phyloP scores from a whole-genome alignment of 2,329 filamentous ascomycete species.

The Colletotrichum cereale region DNA sequence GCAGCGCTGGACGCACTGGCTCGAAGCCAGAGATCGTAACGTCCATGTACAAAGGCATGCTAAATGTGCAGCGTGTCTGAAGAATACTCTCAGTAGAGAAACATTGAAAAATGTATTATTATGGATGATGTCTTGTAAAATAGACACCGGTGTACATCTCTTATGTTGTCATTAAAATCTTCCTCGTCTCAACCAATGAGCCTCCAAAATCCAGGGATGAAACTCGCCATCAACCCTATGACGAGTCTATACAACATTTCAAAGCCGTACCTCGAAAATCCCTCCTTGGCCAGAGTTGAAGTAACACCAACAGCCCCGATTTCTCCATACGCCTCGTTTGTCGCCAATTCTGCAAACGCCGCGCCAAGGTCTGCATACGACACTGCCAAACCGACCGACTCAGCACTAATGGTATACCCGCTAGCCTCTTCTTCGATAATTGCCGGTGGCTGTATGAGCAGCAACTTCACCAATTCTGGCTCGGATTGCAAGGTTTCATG shows the following conservation, averaged over 20 bases:
- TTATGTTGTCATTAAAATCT: too few relatives aligned
- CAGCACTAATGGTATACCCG: slow-evolving; percentile 18
- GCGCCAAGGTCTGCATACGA: slow-evolving; percentile 30
- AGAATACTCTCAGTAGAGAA: background rate
- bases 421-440: slow-evolving; percentile 30
- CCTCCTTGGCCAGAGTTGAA: slow-evolving; percentile 2
- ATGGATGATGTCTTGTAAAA: background rate
- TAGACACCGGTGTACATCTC: background rate
- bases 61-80: slow-evolving; percentile 23
- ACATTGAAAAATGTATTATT: background rate
- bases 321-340: slow-evolving; percentile 4
- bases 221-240: slow-evolving; percentile 29
- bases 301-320: slow-evolving; percentile 12
- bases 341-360: slow-evolving; percentile 29
- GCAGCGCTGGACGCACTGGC: slow-evolving; percentile 14
- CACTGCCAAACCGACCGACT: slow-evolving; percentile 1
- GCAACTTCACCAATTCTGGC: slow-evolving; percentile 4
- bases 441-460: slow-evolving; percentile 29
- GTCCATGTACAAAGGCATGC: slow-evolving; percentile 13
- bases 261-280: slow-evolving; percentile 16
- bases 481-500: slow-evolving; percentile 12
- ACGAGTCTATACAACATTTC: slow-evolving; percentile 12
- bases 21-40: background rate
- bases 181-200: background rate
- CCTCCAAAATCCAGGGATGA: slow-evolving; percentile 24